These are phyloP conservation scores for Erysiphe neolycopersici DNA, from an alignment of 2,329 filamentous ascomycete genomes.

Conservation along the genomic window DNA sequence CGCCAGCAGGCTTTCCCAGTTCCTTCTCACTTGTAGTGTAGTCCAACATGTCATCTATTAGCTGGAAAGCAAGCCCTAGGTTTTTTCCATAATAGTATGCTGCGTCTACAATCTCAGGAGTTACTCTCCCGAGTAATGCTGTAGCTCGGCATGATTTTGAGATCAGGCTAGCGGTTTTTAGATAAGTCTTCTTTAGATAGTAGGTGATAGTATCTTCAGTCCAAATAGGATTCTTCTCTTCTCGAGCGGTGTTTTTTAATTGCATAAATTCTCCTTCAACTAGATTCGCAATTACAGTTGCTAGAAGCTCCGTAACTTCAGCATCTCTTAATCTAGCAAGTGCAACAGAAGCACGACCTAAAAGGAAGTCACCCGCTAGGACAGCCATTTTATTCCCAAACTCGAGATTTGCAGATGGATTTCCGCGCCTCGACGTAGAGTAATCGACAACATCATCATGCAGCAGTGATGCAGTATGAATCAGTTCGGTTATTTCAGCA, in stretches of 20 bases:
- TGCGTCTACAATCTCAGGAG: conserved; percentile 59
- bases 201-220: conserved; percentile 76
- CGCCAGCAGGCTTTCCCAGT: conserved; percentile 81
- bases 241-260: conserved; percentile 77
- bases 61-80: conserved; percentile 78
- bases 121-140: conserved; percentile 56
- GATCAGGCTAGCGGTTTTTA: conserved; percentile 88
- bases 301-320: conserved; percentile 80
- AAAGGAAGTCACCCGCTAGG: conserved; percentile 81
- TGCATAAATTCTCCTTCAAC: conserved; percentile 99
- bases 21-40: conserved; percentile 70
- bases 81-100: conserved; percentile 88
- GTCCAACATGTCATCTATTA: conserved; percentile 94
- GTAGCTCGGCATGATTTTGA: conserved; percentile 86
- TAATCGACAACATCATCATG: conserved; percentile 98
- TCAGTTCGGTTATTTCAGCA: conserved; percentile 90
- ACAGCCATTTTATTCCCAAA: conserved; percentile 99
- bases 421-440: conserved; percentile 57
- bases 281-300: conserved; percentile 89
- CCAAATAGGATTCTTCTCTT: conserved; percentile 63
- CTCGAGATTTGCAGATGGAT: conserved; percentile 70
- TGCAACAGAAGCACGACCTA: conserved; percentile 80
- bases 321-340: conserved; percentile 72
- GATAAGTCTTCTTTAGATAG: conserved; percentile 93
- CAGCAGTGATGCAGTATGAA: conserved; percentile 85